A percentile compares a stretch with the other conserved stretches of the same genome.
Conservation (phyloP, 1,139 yeast genomes). For the Blastobotrys buckinghamii region DNA sequence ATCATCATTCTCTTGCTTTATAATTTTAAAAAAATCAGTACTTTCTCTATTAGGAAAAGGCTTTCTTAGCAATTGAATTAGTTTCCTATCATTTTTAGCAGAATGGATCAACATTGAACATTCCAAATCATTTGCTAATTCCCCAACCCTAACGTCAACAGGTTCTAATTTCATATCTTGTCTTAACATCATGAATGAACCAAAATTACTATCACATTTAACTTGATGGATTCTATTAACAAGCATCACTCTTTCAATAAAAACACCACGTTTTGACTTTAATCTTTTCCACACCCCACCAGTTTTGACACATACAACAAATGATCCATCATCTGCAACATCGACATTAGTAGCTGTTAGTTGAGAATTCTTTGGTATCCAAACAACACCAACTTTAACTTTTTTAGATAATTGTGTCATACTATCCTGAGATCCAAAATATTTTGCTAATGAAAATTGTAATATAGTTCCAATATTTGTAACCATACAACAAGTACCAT, state of each 20-base stretch:
- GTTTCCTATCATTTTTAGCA: constrained; percentile 4
- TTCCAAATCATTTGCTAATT: constrained; percentile 25
- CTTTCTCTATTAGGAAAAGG: not conserved
- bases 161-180: constrained; percentile 40
- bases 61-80: constrained; percentile 6
- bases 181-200: constrained; percentile 63
- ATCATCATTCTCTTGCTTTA: constrained; percentile 7
- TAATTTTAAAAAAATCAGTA: not conserved
- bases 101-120: constrained; percentile 21
- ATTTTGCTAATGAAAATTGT: constrained; percentile 22
- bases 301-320: constrained; percentile 58
- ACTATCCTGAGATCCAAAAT: constrained; percentile 1
- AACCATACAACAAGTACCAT: constrained; percentile 28
- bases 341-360: constrained; percentile 51
- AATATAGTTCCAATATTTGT: constrained; percentile 31
- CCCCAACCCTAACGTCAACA: constrained; percentile 17
- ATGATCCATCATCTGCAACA: constrained; percentile 61
- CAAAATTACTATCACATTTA: constrained; percentile 58
- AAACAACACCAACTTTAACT: constrained; percentile 5
- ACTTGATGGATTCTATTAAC: constrained; percentile 55
- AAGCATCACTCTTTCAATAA: constrained; percentile 46
- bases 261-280: constrained; percentile 22
- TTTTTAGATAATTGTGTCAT: constrained; percentile 11
- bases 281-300: constrained; percentile 51
- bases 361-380: constrained; percentile 25